Conservation (phyloP, 768 basidiomycete species). For the Hypholoma fasciculare region DNA sequence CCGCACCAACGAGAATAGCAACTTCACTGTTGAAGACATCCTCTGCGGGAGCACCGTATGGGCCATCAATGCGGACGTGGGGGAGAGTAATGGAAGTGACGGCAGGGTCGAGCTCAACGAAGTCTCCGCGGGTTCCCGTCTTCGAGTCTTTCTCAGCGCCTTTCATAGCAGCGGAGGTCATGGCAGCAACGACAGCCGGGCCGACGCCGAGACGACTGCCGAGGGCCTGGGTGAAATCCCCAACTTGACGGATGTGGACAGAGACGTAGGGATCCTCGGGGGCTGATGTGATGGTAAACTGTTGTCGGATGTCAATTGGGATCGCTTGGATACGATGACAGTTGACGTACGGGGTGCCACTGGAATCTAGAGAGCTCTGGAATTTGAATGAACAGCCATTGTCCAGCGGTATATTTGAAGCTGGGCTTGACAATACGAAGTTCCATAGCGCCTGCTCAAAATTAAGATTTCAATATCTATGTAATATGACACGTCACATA, state of each 20-base stretch:
- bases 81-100: constrained; percentile 58
- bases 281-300: constrained; percentile 96
- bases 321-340: neutral
- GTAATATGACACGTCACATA: constrained; percentile 28
- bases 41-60: constrained; percentile 92
- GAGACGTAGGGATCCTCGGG: constrained; percentile 94
- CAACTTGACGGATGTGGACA: constrained; percentile 91
- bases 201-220: constrained; percentile 86
- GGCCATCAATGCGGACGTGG: constrained; percentile 79
- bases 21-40: constrained; percentile 87
- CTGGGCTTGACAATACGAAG: constrained; percentile 89
- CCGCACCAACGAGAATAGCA: constrained; percentile 89
- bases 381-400: constrained; percentile 90
- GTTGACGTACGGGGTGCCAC: constrained; percentile 89
- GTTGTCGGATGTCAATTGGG: neutral
- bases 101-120: constrained; percentile 70
- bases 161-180: constrained; percentile 79
- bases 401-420: constrained; percentile 89
- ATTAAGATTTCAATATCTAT: neutral
- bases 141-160: constrained; percentile 66
- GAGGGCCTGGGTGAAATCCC: constrained; percentile 82
- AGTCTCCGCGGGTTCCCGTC: constrained; percentile 64
- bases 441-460: constrained; percentile 78
- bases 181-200: constrained; percentile 70
- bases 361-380: constrained; percentile 83